A percentile compares a stretch with the other conserved stretches of the same genome.
Conservation (phyloP, 2,329 filamentous ascomycete species). For the Sarocladium brachiariae region DNA sequence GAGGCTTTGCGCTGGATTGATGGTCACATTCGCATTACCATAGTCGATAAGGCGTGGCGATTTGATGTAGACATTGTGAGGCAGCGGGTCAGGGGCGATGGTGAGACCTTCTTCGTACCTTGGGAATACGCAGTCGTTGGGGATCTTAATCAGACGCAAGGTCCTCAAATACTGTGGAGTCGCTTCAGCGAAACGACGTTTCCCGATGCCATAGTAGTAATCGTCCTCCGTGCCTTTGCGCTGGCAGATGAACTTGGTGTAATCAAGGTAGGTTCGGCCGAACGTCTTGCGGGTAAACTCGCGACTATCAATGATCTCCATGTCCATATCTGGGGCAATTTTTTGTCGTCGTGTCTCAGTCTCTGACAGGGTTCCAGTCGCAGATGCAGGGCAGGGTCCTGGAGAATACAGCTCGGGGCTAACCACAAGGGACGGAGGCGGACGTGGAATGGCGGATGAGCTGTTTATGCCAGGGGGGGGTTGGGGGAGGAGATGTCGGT, state of each 20-base stretch:
- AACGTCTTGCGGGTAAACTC: not conserved
- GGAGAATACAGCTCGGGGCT: too few relatives aligned
- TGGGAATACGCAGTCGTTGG: conserved; percentile 3
- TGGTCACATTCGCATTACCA: not conserved
- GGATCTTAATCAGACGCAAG: conserved; percentile 1
- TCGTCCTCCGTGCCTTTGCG: not conserved
- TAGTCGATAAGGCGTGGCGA: conserved; percentile 1
- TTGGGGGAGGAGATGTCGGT: not conserved
- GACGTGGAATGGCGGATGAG: too few relatives aligned
- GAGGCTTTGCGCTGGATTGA: not conserved
- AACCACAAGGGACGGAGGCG: too few relatives aligned
- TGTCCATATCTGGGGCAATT: not conserved
- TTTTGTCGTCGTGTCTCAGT: too few relatives aligned
- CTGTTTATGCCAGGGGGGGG: too few relatives aligned
- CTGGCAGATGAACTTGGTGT: conserved; percentile 9
- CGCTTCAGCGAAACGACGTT: not conserved
- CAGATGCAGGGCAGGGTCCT: too few relatives aligned
- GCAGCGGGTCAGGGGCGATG: conserved; percentile 2
- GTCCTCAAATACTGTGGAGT: not conserved
- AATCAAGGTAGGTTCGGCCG: conserved; percentile 4
- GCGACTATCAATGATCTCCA: conserved; percentile 1
- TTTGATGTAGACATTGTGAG: conserved; percentile 7
- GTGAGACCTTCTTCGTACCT: not conserved
- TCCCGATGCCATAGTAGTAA: conserved; percentile 1
- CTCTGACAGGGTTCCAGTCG: too few relatives aligned